Conservation (phyloP, 2,329 filamentous ascomycete species). For the Lomentospora prolificans region DNA sequence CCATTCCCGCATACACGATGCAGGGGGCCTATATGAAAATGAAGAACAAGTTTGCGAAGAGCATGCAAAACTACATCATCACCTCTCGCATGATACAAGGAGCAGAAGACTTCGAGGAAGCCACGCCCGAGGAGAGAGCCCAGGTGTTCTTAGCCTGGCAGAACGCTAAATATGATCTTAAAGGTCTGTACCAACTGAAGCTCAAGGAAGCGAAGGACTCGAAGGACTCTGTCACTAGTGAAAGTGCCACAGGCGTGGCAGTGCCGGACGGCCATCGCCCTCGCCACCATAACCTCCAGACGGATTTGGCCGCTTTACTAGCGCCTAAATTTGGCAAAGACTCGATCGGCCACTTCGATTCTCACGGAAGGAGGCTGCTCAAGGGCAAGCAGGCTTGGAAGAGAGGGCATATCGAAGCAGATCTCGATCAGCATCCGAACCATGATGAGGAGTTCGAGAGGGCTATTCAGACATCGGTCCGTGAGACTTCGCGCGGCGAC, state of each 20-base stretch:
- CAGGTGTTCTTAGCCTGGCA: conserved; percentile 60
- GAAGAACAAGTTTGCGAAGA: conserved; percentile 58
- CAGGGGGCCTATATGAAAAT: conserved; percentile 75
- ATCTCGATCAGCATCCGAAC: conserved; percentile 6
- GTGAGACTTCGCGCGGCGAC: conserved; percentile 61
- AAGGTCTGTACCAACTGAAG: conserved; percentile 46
- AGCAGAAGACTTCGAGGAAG: conserved; percentile 49
- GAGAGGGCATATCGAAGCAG: conserved; percentile 19
- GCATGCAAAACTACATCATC: conserved; percentile 69
- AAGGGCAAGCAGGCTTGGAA: conserved; percentile 37
- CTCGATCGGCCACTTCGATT: conserved; percentile 35
- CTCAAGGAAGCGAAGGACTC: conserved; percentile 26
- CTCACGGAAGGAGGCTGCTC: conserved; percentile 41
- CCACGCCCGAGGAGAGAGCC: conserved; percentile 47
- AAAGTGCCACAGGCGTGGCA: neutral
- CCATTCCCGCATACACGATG: conserved; percentile 63
- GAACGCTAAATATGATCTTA: conserved; percentile 48
- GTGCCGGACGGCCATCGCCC: neutral
- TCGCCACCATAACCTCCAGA: conserved; percentile 7
- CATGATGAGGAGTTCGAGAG: conserved; percentile 56
- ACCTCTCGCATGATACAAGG: conserved; percentile 69
- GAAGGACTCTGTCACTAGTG: conserved; percentile 9
- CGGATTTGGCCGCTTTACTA: conserved; percentile 15
- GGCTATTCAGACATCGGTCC: conserved; percentile 61
- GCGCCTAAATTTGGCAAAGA: conserved; percentile 35